Base-by-base conservation (phyloP, 2,329 filamentous ascomycete genomes). In the Boeremia lycopersici region DNA sequence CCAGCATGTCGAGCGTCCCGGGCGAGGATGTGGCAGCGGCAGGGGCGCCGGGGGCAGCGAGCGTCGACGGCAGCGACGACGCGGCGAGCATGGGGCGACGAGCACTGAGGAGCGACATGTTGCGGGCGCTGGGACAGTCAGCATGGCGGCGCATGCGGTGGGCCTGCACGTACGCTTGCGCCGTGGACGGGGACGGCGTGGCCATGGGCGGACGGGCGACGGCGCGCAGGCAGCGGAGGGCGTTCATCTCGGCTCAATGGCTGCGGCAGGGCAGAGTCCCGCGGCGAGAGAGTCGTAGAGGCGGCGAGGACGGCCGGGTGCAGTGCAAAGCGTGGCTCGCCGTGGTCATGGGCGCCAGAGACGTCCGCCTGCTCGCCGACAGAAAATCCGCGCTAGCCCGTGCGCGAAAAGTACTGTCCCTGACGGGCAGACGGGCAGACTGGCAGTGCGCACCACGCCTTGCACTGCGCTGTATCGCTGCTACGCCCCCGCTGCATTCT, bases 1-100 rank as follows among this genome's bases (percentile, higher is more conserved):
- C 67, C 17, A 68, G 53, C 35, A 77, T 53, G 41, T 76, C 73
- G 43, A 74, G 68, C n/a, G 65, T 60, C 26, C 63, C 68, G 11
- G 62, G 35, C 12, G 58, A 40, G 4, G 63, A 48, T 5, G 52
- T 12, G 36, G 60, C 34, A 12, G 56, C 29, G 25, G 59, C 46
- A 10, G 64, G 40, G 9, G 63, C 58, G 55, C 60, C 63, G 13
- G 66, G 60, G 3, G 57, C 45, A 7, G 65, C 46, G 19, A 65
- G 64, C 40, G 53, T 65, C 39, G 51, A 53, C 23, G 54, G 57
- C 15, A 38, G 49, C 30, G 57, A 63, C 34, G 59, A 57, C 41
- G 39, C 44, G 48, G 65, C 59, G 47, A 69, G 64, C 41, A 64
- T 62, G 8, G 72, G 70, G 4, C 66, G 66, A 17, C 66, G 64